phyloP scores from a whole-genome alignment of 1,139 yeast species.

The Starmera stellimalicola region DNA sequence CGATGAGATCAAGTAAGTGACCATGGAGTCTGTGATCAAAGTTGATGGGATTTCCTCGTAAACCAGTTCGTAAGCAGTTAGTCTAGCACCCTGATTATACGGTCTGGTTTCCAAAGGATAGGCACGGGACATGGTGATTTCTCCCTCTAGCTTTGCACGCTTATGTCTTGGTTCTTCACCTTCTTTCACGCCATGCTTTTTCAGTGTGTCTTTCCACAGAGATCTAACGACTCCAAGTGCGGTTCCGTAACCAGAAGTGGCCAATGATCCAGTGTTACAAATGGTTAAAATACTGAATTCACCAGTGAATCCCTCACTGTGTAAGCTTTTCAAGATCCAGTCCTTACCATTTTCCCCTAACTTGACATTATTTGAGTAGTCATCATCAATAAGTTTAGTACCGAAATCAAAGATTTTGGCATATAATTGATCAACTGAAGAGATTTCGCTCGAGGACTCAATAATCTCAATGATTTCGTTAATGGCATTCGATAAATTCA shows the following conservation, averaged over 20 bases:
- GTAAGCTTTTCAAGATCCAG: conserved; percentile 45
- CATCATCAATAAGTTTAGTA: conserved; percentile 58
- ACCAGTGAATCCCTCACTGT: conserved; percentile 42
- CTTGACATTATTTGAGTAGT: conserved; percentile 60
- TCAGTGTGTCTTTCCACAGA: conserved; percentile 30
- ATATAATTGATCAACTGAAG: conserved; percentile 26
- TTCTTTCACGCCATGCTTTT: conserved; percentile 11
- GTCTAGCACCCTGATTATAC: conserved; percentile 89
- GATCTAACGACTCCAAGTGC: conserved; percentile 89
- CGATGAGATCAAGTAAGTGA: conserved; percentile 54
- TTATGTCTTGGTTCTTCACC: conserved; percentile 21
- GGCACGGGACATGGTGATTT: conserved; percentile 48
- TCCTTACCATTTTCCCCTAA: conserved; percentile 77
- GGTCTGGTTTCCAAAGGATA: conserved; percentile 94
- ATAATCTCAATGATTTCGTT: conserved; percentile 42
- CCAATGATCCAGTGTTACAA: conserved; percentile 82
- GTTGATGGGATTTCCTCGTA: conserved; percentile 85
- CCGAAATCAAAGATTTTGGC: conserved; percentile 40
- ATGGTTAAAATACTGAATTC: conserved; percentile 79
- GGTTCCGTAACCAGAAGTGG: conserved; percentile 96
- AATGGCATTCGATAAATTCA: conserved; percentile 76
- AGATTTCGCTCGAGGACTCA: conserved; percentile 9
- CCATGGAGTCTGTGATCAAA: conserved; percentile 87
- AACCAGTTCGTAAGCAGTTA: conserved; percentile 84
- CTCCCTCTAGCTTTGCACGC: conserved; percentile 18